A percentile compares a stretch with the other conserved stretches of the same genome.
Conservation (phyloP, 163 green algal genomes). For the Scenedesmus sp. region DNA sequence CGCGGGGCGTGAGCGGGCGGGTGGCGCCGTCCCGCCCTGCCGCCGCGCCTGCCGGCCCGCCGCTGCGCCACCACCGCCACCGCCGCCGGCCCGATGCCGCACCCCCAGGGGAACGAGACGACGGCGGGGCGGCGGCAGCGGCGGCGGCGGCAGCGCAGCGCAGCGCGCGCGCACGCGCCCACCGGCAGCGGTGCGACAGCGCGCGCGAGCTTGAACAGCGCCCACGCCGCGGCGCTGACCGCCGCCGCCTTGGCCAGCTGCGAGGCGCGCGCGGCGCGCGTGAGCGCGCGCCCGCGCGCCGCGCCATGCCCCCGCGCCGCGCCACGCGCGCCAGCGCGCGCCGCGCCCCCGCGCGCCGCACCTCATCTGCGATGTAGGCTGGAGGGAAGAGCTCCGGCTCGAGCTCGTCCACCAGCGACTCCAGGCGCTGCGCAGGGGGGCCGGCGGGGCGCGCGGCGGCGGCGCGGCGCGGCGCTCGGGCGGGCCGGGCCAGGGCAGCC, state of each 20-base stretch:
- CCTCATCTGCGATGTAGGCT: constrained; percentile 40
- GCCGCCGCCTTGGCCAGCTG: constrained; percentile 32
- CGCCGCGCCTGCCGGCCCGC: too few relatives aligned
- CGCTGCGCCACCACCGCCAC: too few relatives aligned
- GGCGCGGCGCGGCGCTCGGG: not conserved
- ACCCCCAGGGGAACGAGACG: not conserved
- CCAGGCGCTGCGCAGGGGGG: constrained; percentile 36
- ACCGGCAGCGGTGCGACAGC: constrained; percentile 35
- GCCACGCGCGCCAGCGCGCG: not conserved
- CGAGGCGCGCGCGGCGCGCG: not conserved
- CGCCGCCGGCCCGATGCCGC: not conserved
- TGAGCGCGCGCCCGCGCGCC: not conserved
- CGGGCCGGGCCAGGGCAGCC: not conserved
- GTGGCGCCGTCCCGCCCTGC: too few relatives aligned
- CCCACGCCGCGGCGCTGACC: constrained; percentile 31
- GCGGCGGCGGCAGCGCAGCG: too few relatives aligned
- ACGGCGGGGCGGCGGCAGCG: too few relatives aligned
- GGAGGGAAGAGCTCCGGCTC: constrained; percentile 38
- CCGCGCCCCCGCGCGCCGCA: not conserved
- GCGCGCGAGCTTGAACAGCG: constrained; percentile 25
- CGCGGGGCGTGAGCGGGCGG: too few relatives aligned
- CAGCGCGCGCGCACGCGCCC: not conserved
- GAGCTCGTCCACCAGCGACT: constrained; percentile 28
- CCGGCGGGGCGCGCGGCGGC: too few relatives aligned
- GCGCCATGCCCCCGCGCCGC: not conserved